These are phyloP conservation scores for Camelina neglecta DNA, from an alignment of 345 rosid species.

Conservation along the genomic window DNA sequence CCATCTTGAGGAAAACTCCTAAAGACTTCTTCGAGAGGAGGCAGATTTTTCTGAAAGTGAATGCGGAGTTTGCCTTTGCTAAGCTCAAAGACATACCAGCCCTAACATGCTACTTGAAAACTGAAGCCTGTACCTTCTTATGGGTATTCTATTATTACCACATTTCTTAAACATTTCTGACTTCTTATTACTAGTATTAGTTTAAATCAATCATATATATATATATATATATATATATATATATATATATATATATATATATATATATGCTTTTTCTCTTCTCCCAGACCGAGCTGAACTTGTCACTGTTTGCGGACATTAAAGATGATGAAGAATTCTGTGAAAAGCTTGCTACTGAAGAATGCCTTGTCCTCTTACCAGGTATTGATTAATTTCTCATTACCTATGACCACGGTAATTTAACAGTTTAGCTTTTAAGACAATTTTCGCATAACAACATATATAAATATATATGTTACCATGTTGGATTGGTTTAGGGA, in stretches of 20 bases:
- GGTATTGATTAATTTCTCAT: not conserved
- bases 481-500: constrained; percentile 48
- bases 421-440: not conserved
- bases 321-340: constrained; percentile 27
- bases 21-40: constrained; percentile 57
- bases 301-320: constrained; percentile 19
- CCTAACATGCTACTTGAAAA: constrained; percentile 57
- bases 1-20: constrained; percentile 56
- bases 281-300: not conserved
- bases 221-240: too few relatives aligned
- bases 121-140: constrained; percentile 39
- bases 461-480: not conserved
- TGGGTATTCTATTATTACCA: constrained; percentile 51
- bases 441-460: not conserved
- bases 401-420: not conserved
- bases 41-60: constrained; percentile 43
- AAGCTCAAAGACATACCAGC: constrained; percentile 57
- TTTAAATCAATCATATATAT: not conserved
- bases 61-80: constrained; percentile 49
- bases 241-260: too few relatives aligned
- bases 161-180: too few relatives aligned
- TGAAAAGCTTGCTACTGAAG: constrained; percentile 37
- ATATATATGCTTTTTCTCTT: not conserved
- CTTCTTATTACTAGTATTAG: not conserved
- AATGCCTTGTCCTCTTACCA: constrained; percentile 24